phyloP scores from a whole-genome alignment of 345 rosid genomes.

The Hibiscus syriacus region DNA sequence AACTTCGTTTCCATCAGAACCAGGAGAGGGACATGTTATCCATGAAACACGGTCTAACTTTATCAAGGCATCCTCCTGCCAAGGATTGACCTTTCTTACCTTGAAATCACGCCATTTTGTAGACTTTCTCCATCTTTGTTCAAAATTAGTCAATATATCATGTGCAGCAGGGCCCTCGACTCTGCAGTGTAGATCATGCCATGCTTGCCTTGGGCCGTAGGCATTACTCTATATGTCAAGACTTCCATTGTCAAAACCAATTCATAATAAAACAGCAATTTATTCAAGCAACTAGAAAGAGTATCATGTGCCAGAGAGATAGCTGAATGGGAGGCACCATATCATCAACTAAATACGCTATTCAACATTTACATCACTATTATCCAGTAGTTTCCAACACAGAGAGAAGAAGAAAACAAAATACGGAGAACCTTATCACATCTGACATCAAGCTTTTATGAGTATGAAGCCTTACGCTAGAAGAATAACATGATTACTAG shows the following conservation, averaged over 20 bases:
- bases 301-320: neutral
- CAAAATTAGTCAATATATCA: conserved; percentile 55
- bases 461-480: neutral
- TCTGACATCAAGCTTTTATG: neutral
- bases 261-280: neutral
- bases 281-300: neutral
- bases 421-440: neutral
- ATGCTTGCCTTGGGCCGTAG: conserved; percentile 63
- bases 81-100: conserved; percentile 38
- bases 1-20: conserved; percentile 29
- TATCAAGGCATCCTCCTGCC: conserved; percentile 52
- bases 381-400: neutral
- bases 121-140: conserved; percentile 59
- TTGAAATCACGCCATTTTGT: conserved; percentile 47
- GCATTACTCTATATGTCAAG: conserved; percentile 27
- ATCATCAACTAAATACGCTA: neutral
- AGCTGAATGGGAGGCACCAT: neutral
- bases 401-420: conserved; percentile 1
- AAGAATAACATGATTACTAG: neutral
- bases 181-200: conserved; percentile 78
- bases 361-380: neutral
- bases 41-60: conserved; percentile 50
- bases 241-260: conserved; percentile 4
- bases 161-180: conserved; percentile 74
- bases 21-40: conserved; percentile 44